Percentiles rank a stretch among this genome's conserved stretches.
Evolutionary conservation across 345 rosid species (phyloP).

Genomic region (Ailanthus altissimus): DNA sequence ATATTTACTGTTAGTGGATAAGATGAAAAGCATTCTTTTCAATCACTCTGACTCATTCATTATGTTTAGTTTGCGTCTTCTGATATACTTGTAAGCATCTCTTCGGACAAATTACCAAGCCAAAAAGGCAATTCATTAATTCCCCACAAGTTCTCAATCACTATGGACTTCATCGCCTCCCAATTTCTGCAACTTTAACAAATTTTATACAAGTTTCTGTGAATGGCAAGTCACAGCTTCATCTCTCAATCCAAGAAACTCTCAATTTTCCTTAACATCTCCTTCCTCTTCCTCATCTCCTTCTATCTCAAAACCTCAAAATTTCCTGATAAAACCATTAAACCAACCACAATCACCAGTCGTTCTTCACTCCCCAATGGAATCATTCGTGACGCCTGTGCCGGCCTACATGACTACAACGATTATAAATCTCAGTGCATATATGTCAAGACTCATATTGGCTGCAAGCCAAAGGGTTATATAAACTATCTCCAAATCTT

Average conservation of each 20-base stretch:
- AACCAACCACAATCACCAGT: neutral
- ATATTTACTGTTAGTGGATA: neutral
- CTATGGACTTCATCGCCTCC: slow-evolving; percentile 24
- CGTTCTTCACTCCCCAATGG: slow-evolving; percentile 19
- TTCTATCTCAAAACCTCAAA: slow-evolving; percentile 30
- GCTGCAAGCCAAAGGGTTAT: slow-evolving; percentile 75
- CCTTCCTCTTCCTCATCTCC: slow-evolving; percentile 49
- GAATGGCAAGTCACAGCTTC: slow-evolving; percentile 41
- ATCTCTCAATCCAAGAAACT: slow-evolving; percentile 32
- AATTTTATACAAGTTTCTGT: slow-evolving; percentile 25
- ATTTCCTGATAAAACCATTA: slow-evolving; percentile 26
- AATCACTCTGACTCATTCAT: slow-evolving; percentile 5
- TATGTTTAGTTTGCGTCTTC: slow-evolving; percentile 2
- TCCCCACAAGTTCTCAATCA: slow-evolving; percentile 16
- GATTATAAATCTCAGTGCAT: slow-evolving; percentile 60
- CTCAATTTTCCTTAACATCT: slow-evolving; percentile 49
- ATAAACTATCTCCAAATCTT: slow-evolving; percentile 75
- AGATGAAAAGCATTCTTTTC: neutral
- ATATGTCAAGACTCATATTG: slow-evolving; percentile 53
- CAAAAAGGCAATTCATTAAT: slow-evolving; percentile 23
- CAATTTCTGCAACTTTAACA: slow-evolving; percentile 19
- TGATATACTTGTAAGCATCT: neutral
- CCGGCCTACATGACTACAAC: slow-evolving; percentile 37
- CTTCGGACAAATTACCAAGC: slow-evolving; percentile 13
- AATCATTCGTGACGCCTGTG: slow-evolving; percentile 32